Percentiles rank a stretch among this genome's conserved stretches.
phyloP scores from a whole-genome alignment of 1,139 yeast genomes.

The Nakaseomyces kungkrabaensis region DNA sequence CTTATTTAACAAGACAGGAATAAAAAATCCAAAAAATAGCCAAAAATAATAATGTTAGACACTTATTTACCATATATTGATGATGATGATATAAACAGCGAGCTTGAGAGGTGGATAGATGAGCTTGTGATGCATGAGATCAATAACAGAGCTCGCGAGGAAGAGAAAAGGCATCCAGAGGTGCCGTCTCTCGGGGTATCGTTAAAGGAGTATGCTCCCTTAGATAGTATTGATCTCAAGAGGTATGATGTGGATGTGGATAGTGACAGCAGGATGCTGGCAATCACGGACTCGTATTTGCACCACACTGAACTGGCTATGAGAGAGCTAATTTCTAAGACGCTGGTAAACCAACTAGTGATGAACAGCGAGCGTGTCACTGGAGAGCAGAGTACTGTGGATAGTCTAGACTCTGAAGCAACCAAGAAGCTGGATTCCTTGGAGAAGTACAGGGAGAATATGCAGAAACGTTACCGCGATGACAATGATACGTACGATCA shows the following conservation, averaged over 20 bases:
- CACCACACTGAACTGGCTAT: slow-evolving; percentile 21
- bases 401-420: neutral
- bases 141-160: neutral
- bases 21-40: too few species aligned
- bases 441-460: slow-evolving; percentile 1
- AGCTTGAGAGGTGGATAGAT: slow-evolving; percentile 1
- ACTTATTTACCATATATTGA: slow-evolving; percentile 5
- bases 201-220: neutral
- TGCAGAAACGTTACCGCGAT: neutral
- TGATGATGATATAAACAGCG: neutral
- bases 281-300: slow-evolving; percentile 16
- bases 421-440: slow-evolving; percentile 1
- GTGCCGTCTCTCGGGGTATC: slow-evolving; percentile 2
- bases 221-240: slow-evolving; percentile 5
- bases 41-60: neutral
- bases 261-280: slow-evolving; percentile 7
- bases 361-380: slow-evolving; percentile 16
- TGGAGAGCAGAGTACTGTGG: neutral
- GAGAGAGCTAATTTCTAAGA: slow-evolving; percentile 14
- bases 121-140: slow-evolving; percentile 11
- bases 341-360: slow-evolving; percentile 24
- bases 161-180: slow-evolving; percentile 12
- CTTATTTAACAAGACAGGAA: too few species aligned
- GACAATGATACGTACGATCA: neutral
- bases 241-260: slow-evolving; percentile 5